Evolutionary conservation across 2,329 filamentous ascomycete species (phyloP), one percentile per base, ranked within the genome.

Genomic region (Orbilia oligospora): DNA sequence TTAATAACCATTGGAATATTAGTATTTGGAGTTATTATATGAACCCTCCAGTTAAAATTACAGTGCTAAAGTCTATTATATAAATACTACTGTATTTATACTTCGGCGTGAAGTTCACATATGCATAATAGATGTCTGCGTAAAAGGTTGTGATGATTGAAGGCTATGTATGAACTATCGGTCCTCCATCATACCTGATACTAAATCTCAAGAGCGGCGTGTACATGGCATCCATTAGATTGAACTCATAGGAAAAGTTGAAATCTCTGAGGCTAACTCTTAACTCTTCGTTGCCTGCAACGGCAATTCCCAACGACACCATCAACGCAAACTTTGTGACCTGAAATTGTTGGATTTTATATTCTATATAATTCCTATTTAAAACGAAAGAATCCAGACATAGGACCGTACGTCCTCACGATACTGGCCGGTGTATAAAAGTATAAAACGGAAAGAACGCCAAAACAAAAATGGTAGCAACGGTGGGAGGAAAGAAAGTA

Each of bases 361-460:
- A 27, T 33, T 12, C 24, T 55, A 30, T 55, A 55, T 55, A 55
- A 55, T 55, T 53, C 22, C 16, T 33, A 55, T 46, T 46, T 46
- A 55, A 10, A 12, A 49, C 46, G 44, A 46, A 18, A 18, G 41
- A 38, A 38, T 38, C 14, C 12, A n/a, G 5, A 14, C 14, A 46
- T n/a, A 5, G n/a, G n/a, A n/a, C n/a, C 14, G 4, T 9, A 10
- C 8, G n/a, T 20, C 48, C 48, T 27, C 20, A 51, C 20, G 8
- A 24, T 27, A 20, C 22, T 53, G 24, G 20, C 48, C 5, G 5
- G 22, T 16, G 22, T 53, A 30, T 27, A 30, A 53, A n/a, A 53
- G 48, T 53, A 53, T 27, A 27, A 53, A 14, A 14, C 38, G 16
- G 8, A 41, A n/a, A 14, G 38, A 16, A 41, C 38, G 38, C 38